phyloP scores from a whole-genome alignment of 73 alveolate genomes.

The Paramecium biaurelia region DNA sequence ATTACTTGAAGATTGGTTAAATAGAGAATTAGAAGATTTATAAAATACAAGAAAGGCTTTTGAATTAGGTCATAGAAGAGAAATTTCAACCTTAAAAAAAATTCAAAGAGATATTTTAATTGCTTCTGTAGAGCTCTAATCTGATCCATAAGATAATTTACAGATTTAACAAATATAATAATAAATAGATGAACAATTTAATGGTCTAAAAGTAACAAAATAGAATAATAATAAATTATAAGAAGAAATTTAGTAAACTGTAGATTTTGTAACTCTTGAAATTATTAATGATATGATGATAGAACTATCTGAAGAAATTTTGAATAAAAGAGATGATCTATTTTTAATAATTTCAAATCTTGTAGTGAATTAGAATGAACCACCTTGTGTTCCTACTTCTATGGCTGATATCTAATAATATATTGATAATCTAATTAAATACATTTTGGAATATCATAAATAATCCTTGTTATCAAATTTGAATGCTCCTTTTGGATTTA shows the following conservation, averaged over 20 bases:
- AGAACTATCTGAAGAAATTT: background rate
- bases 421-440: background rate
- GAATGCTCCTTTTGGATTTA: constrained; percentile 36
- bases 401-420: background rate
- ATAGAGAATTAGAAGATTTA: constrained; percentile 29
- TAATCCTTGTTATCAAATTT: background rate
- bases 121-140: background rate
- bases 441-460: background rate
- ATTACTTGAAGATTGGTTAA: constrained; percentile 1
- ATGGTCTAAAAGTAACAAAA: background rate
- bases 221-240: background rate
- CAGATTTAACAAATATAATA: background rate
- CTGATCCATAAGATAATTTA: background rate
- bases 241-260: background rate
- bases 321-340: background rate
- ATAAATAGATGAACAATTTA: constrained; percentile 43
- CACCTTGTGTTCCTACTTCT: constrained; percentile 11
- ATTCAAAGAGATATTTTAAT: constrained; percentile 16
- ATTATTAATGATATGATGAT: background rate
- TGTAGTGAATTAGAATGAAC: background rate
- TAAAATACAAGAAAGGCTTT: background rate
- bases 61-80: constrained; percentile 1
- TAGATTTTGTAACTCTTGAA: background rate
- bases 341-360: background rate
- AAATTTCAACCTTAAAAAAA: background rate